These are phyloP conservation scores for Aspergillus coremiiformis DNA, from an alignment of 495 filamentous ascomycete species.

Conservation along the genomic window DNA sequence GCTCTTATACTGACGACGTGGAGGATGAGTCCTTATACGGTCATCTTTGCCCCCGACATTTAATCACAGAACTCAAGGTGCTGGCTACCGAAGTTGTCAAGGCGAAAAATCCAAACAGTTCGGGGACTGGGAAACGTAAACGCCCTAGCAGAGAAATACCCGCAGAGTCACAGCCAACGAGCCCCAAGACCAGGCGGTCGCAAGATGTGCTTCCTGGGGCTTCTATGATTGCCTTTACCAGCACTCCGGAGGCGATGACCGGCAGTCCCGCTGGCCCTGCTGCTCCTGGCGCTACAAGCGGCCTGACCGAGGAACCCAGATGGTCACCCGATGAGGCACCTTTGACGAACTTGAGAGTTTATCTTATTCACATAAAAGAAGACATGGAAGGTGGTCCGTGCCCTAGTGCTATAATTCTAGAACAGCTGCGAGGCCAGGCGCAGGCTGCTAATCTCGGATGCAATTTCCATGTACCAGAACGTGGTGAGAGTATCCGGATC, in stretches of 20 bases:
- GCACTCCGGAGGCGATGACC: background rate
- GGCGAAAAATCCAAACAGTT: conserved; percentile 8
- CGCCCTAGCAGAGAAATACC: conserved; percentile 3
- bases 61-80: conserved; percentile 65
- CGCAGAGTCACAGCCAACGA: conserved; percentile 1
- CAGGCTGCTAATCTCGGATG: conserved; percentile 60
- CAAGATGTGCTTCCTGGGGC: conserved; percentile 22
- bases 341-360: conserved; percentile 50
- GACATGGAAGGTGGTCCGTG: conserved; percentile 55
- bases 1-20: conserved; percentile 75
- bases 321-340: conserved; percentile 21
- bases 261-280: conserved; percentile 1
- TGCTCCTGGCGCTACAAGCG: conserved; percentile 5
- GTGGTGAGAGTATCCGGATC: conserved; percentile 43
- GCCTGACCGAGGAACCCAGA: conserved; percentile 11
- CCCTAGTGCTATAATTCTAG: conserved; percentile 58
- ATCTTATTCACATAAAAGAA: conserved; percentile 83
- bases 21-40: conserved; percentile 73
- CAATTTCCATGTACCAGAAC: conserved; percentile 61
- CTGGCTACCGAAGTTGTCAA: conserved; percentile 59
- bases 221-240: background rate
- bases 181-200: conserved; percentile 8
- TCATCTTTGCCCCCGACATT: conserved; percentile 74
- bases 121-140: conserved; percentile 26
- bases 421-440: conserved; percentile 57